phyloP scores from a whole-genome alignment of 306 rosid species.

The Trifolium subterraneum region DNA sequence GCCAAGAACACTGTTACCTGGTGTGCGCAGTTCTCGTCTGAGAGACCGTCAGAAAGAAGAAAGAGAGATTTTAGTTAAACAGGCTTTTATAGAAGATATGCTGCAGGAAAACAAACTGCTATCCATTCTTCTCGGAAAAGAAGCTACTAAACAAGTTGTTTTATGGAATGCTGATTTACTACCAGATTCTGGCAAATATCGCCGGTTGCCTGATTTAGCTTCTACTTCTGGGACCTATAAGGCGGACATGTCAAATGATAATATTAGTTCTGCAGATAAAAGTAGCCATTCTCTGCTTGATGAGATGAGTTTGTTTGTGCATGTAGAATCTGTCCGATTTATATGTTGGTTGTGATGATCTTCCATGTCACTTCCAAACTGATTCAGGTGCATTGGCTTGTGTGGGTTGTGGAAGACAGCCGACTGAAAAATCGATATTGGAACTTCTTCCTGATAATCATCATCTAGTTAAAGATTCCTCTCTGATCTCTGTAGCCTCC shows the following conservation, averaged over 20 bases:
- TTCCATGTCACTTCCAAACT: constrained; percentile 87
- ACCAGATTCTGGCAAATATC: constrained; percentile 64
- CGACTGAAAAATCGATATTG: constrained; percentile 65
- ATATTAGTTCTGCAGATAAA: constrained; percentile 50
- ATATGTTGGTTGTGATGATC: constrained; percentile 70
- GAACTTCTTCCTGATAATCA: constrained; percentile 54
- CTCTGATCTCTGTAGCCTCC: constrained; percentile 40
- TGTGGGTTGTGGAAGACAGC: constrained; percentile 96
- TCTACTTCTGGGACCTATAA: constrained; percentile 51
- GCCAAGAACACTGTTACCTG: constrained; percentile 90
- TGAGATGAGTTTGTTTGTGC: constrained; percentile 81
- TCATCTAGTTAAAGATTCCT: constrained; percentile 52
- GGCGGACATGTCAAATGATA: constrained; percentile 50
- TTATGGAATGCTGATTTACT: constrained; percentile 92
- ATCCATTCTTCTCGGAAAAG: constrained; percentile 68
- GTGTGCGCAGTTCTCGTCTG: constrained; percentile 88
- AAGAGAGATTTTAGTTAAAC: constrained; percentile 83
- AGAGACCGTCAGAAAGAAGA: constrained; percentile 91
- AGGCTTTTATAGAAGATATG: constrained; percentile 85
- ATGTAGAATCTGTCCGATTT: constrained; percentile 71
- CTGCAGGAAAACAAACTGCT: constrained; percentile 69
- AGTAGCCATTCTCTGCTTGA: constrained; percentile 53
- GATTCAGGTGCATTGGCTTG: constrained; percentile 97
- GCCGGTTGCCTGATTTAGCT: constrained; percentile 54
- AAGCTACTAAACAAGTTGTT: constrained; percentile 63